Evolutionary conservation across 176 grass and related monocot species (phyloP), one percentile per base, ranked within the genome.

Genomic region (Hordeum marinum): DNA sequence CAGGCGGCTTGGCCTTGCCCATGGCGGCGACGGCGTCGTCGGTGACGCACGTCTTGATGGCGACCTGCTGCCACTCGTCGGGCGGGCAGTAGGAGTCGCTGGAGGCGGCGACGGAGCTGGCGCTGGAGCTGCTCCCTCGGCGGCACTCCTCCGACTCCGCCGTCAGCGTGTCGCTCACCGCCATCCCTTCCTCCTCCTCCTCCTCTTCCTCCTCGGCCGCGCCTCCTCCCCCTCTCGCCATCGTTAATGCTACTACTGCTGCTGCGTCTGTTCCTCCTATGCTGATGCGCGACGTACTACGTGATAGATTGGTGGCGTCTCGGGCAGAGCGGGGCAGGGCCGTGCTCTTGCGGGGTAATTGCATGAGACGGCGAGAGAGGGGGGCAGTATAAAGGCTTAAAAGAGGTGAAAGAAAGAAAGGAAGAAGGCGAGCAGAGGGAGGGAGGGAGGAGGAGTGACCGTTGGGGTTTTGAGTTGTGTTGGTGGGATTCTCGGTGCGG

Each of bases 391-490:
- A 67, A 89, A 88, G 70, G 69, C 76, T 89, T 91, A 82, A 88
- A 88, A 88, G 86, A 87, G 79, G 82, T 20, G 82, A 88, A 78
- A 83, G 48, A 7, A 7, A 36, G 35, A 2, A 52, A 52, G 48
- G 4, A 36, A 36, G 35, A 7, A 46, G 45, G 45, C 1, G n/a
- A 61, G 62, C 11, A 21, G n/a, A 7, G 71, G 70, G 24, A 20
- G 48, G 68, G 17, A 37, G 4, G 7, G 68, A 72, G 39, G 54
- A 26, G 21, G 82, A 82, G 86, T 85, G 90, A 85, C 86, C 90
- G 85, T 92, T 92, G 83, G 86, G 83, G 83, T 81, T 91, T 92
- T 83, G 89, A 88, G 86, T 84, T 34, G 20, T 63, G 11, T 83
- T 71, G 82, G 91, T 85, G 88, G 77, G 77, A 68, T 78, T 71